phyloP scores from a whole-genome alignment of 495 filamentous ascomycete genomes.

The Talaromyces liani region DNA sequence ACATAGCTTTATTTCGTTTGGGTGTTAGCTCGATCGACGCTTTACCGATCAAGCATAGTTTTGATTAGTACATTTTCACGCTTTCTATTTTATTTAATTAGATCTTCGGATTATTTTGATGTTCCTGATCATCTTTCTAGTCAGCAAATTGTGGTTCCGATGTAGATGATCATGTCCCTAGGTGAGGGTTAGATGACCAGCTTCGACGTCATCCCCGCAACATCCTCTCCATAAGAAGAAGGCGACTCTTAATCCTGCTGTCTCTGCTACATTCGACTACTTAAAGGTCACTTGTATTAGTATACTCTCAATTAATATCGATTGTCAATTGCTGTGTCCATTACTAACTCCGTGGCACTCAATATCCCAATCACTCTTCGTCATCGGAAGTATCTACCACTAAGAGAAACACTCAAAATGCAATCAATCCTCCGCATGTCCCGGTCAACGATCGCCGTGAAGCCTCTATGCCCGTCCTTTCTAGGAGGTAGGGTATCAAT shows the following conservation, averaged over 20 bases:
- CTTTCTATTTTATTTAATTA: neutral
- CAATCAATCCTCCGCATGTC: neutral
- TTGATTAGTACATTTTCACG: neutral
- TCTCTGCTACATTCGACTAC: neutral
- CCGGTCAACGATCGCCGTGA: neutral
- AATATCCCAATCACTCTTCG: neutral
- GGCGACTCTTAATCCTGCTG: neutral
- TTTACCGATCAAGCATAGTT: neutral
- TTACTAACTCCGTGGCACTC: neutral
- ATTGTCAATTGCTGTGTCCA: neutral
- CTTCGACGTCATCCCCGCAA: conserved; percentile 2
- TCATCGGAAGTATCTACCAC: neutral
- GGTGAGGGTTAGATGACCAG: neutral
- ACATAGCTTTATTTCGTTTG: neutral
- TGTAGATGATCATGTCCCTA: neutral
- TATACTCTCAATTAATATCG: neutral
- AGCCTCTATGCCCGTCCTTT: neutral
- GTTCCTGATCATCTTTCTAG: neutral
- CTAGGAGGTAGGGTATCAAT: neutral
- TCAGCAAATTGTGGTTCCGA: neutral
- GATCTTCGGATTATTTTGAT: neutral
- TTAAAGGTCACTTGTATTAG: neutral
- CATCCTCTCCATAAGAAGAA: neutral
- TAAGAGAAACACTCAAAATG: neutral
- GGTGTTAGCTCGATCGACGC: neutral